A percentile compares a stretch with the other conserved stretches of the same genome.
phyloP scores from a whole-genome alignment of 352 stramenopile genomes.

The Globisporangium lucens region DNA sequence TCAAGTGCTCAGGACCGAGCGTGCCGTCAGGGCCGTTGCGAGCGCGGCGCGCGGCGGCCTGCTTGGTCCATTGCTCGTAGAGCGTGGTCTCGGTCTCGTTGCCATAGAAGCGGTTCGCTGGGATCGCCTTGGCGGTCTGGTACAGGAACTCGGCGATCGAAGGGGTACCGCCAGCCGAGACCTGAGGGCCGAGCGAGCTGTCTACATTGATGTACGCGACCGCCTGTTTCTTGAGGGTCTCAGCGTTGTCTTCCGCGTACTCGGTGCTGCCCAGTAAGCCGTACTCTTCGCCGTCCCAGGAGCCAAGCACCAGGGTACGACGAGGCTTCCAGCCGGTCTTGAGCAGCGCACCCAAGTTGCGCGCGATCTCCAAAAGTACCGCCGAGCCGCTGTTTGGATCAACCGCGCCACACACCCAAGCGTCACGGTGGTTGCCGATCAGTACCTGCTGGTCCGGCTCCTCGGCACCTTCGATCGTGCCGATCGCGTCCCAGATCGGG shows the following conservation, averaged over 20 bases:
- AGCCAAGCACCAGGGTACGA: conserved; percentile 72
- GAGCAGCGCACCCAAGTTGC: conserved; percentile 59
- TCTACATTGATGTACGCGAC: conserved; percentile 88
- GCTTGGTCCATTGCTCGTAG: conserved; percentile 36
- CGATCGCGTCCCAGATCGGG: conserved; percentile 88
- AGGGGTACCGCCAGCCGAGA: conserved; percentile 55
- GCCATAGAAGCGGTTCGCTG: conserved; percentile 43
- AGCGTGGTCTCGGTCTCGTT: conserved; percentile 26
- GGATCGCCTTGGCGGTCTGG: conserved; percentile 52
- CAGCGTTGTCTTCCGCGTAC: conserved; percentile 67
- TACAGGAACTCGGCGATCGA: conserved; percentile 63
- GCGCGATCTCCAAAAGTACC: conserved; percentile 82
- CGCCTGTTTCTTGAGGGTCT: conserved; percentile 46
- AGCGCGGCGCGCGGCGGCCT: conserved; percentile 27
- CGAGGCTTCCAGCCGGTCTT: conserved; percentile 60
- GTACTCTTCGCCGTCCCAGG: conserved; percentile 87
- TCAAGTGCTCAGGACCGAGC: conserved; percentile 34
- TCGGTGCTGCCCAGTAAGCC: conserved; percentile 81
- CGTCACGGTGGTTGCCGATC: conserved; percentile 92
- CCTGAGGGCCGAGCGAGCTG: conserved; percentile 49
- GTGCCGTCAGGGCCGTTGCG: conserved; percentile 12
- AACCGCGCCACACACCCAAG: conserved; percentile 87
- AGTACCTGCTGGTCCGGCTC: conserved; percentile 72
- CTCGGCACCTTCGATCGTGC: conserved; percentile 60
- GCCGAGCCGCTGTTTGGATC: conserved; percentile 86